Evolutionary conservation across 1,284 basidiomycete genomes (phyloP).

Genomic region (Naganishia sp.): DNA sequence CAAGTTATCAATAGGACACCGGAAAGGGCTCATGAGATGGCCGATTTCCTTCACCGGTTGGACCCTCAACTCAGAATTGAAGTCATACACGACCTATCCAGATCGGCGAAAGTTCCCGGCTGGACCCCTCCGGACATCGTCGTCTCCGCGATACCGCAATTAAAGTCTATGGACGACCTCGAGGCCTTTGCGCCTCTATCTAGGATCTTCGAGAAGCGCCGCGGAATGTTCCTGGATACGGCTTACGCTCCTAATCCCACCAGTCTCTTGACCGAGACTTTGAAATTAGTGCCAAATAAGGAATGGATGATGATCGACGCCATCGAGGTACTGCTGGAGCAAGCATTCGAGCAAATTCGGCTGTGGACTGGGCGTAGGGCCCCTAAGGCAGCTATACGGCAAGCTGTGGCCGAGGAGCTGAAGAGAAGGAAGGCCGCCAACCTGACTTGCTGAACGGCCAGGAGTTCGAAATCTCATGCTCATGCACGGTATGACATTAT

Average conservation of each 20-base stretch:
- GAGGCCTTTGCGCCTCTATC: conserved; percentile 21
- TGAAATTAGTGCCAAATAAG: conserved; percentile 43
- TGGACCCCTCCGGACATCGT: conserved; percentile 31
- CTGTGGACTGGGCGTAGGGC: conserved; percentile 68
- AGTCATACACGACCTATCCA: conserved; percentile 8
- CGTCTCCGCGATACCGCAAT: conserved; percentile 31
- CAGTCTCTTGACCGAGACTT: conserved; percentile 62
- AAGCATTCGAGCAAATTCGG: conserved; percentile 81
- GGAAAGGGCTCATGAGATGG: conserved; percentile 23
- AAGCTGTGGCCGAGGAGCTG: conserved; percentile 53
- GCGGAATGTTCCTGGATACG: conserved; percentile 27
- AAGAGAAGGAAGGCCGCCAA: not conserved
- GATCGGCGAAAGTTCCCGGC: not conserved
- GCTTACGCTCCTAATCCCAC: conserved; percentile 51
- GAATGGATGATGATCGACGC: conserved; percentile 76
- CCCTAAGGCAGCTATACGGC: conserved; percentile 53
- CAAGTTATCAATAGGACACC: conserved; percentile 80
- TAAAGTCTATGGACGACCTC: conserved; percentile 15
- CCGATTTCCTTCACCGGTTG: conserved; percentile 21
- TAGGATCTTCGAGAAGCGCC: conserved; percentile 23
- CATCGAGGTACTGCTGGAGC: conserved; percentile 79
- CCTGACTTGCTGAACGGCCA: too few relatives aligned
- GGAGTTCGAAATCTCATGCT: too few relatives aligned
- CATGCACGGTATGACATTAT: too few relatives aligned
- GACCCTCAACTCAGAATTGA: conserved; percentile 27